These are phyloP conservation scores for Wickerhamiella galacta DNA, from an alignment of 805 yeast species.

Conservation along the genomic window DNA sequence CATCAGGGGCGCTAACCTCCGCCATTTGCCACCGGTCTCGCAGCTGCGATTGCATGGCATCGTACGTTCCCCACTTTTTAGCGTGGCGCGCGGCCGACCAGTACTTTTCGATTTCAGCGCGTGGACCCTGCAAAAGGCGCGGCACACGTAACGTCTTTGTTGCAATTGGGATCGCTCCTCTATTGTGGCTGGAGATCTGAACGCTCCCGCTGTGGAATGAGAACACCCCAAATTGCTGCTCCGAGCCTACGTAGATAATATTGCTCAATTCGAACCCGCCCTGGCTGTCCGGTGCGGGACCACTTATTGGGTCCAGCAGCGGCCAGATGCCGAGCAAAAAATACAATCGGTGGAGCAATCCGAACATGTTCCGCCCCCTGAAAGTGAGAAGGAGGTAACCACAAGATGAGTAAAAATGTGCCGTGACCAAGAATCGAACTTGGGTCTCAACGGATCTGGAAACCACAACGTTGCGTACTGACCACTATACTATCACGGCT, in stretches of 20 bases:
- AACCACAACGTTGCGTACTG: constrained; percentile 54
- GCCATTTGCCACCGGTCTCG: constrained; percentile 49
- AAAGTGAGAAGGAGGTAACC: background rate
- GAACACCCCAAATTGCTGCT: background rate
- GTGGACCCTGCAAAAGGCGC: constrained; percentile 20
- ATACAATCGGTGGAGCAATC: background rate
- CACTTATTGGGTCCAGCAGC: background rate
- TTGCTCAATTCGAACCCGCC: background rate
- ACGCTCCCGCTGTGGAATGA: background rate
- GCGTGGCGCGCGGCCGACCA: constrained; percentile 35
- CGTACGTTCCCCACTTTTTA: constrained; percentile 17
- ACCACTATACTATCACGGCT: constrained; percentile 47
- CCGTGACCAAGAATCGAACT: constrained; percentile 62
- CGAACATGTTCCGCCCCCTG: background rate
- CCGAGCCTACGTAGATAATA: background rate
- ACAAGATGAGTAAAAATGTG: constrained; percentile 22
- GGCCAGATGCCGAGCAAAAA: background rate
- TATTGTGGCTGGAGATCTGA: too few species aligned
- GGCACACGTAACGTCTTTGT: background rate
- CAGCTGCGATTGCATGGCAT: constrained; percentile 16
- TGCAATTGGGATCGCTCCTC: too few species aligned
- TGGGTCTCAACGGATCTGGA: constrained; percentile 41
- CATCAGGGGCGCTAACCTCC: constrained; percentile 46
- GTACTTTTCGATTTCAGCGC: constrained; percentile 37
- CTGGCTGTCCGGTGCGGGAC: background rate